Conservation (phyloP, 2,329 filamentous ascomycete genomes). For the Truncatella angustata region DNA sequence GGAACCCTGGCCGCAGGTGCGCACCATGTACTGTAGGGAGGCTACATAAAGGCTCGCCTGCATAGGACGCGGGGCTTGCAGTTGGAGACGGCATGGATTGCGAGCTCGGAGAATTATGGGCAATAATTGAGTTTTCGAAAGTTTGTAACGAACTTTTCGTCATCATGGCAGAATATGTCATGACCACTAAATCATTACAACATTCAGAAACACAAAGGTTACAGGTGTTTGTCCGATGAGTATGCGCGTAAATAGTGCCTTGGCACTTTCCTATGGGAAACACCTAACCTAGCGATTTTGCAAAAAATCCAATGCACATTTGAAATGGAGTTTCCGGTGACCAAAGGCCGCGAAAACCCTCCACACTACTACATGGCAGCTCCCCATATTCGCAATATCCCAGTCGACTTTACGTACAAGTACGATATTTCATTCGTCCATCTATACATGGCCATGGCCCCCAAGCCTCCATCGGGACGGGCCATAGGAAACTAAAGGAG, state of each 20-base stretch:
- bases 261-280: too few relatives aligned
- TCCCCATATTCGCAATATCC: neutral
- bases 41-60: too few relatives aligned
- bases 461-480: conserved; percentile 5
- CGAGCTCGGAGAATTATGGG: neutral
- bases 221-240: too few relatives aligned
- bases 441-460: neutral
- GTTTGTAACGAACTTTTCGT: neutral
- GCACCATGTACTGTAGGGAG: too few relatives aligned
- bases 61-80: neutral
- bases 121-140: too few relatives aligned
- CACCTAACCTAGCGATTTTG: too few relatives aligned
- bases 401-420: conserved; percentile 3
- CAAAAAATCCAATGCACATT: neutral
- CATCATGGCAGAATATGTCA: conserved; percentile 6
- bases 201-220: too few relatives aligned
- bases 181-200: neutral
- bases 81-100: conserved; percentile 1
- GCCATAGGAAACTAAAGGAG: neutral
- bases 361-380: neutral
- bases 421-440: neutral
- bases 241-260: too few relatives aligned
- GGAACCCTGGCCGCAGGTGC: neutral
- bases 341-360: neutral
- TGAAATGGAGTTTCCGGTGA: neutral